Percentiles rank a stretch among this genome's conserved stretches.
Conservation (phyloP, 164 flowering plant species). For the Tetrastigma voinierianum region DNA sequence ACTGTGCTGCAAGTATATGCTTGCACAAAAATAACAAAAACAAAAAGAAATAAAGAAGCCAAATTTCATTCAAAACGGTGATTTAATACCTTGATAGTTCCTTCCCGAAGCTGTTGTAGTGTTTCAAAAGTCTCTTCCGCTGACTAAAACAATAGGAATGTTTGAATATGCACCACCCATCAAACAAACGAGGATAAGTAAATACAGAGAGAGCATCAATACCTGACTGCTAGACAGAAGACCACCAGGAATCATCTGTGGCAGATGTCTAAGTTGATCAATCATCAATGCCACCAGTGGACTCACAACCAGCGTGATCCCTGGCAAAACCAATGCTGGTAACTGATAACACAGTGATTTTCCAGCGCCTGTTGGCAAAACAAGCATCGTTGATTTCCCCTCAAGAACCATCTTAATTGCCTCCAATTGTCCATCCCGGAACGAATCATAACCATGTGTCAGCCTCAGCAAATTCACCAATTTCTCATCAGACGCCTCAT, state of each 20-base stretch:
- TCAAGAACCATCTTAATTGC: constrained; percentile 75
- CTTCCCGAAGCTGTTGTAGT: constrained; percentile 48
- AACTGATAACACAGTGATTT: constrained; percentile 94
- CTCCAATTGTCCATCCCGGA: constrained; percentile 84
- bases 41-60: neutral
- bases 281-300: constrained; percentile 95
- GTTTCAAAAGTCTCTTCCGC: constrained; percentile 73
- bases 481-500: constrained; percentile 72
- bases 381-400: constrained; percentile 79
- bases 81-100: constrained; percentile 55
- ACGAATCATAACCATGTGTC: constrained; percentile 72
- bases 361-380: constrained; percentile 94
- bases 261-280: constrained; percentile 86
- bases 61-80: neutral
- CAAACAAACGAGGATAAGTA: neutral
- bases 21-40: neutral
- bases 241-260: constrained; percentile 65
- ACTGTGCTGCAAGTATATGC: neutral
- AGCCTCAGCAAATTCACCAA: constrained; percentile 64
- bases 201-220: constrained; percentile 1
- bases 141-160: constrained; percentile 41
- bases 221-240: constrained; percentile 84
- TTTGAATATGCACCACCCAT: constrained; percentile 6
- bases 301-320: constrained; percentile 82
- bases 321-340: constrained; percentile 77